Percentiles rank a stretch among this genome's conserved stretches.
Conservation (phyloP, 805 yeast species). For the Candida insectalens region DNA sequence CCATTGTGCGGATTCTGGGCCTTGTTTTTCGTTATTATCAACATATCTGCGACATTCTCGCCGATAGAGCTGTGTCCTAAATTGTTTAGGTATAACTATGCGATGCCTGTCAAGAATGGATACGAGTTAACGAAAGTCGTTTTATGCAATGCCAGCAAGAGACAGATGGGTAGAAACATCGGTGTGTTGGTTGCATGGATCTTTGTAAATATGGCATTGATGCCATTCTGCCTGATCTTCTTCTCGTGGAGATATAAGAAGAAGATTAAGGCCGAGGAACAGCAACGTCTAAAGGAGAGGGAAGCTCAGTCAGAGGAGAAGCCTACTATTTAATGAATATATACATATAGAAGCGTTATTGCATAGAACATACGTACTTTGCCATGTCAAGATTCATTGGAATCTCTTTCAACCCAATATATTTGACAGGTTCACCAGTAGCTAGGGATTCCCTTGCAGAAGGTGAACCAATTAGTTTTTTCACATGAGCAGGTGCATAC, state of each 20-base stretch:
- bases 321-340: too few species aligned
- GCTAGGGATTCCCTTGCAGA: not conserved
- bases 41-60: constrained; percentile 60
- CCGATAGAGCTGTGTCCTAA: constrained; percentile 49
- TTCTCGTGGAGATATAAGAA: constrained; percentile 8
- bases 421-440: not conserved
- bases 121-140: constrained; percentile 52
- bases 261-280: constrained; percentile 5
- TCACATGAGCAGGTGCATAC: constrained; percentile 2
- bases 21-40: constrained; percentile 57
- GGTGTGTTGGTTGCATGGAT: constrained; percentile 17
- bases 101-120: constrained; percentile 60
- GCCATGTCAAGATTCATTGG: too few species aligned
- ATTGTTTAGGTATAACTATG: constrained; percentile 59
- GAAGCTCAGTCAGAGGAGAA: too few species aligned
- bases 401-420: not conserved
- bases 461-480: constrained; percentile 1
- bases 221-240: constrained; percentile 34
- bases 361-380: too few species aligned
- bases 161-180: constrained; percentile 24
- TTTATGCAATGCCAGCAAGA: constrained; percentile 46
- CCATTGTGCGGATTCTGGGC: constrained; percentile 66
- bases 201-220: constrained; percentile 9
- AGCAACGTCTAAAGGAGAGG: too few species aligned
- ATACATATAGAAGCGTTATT: too few species aligned